These are phyloP conservation scores for Candida sithepensis DNA, from an alignment of 805 yeast species.

Conservation along the genomic window DNA sequence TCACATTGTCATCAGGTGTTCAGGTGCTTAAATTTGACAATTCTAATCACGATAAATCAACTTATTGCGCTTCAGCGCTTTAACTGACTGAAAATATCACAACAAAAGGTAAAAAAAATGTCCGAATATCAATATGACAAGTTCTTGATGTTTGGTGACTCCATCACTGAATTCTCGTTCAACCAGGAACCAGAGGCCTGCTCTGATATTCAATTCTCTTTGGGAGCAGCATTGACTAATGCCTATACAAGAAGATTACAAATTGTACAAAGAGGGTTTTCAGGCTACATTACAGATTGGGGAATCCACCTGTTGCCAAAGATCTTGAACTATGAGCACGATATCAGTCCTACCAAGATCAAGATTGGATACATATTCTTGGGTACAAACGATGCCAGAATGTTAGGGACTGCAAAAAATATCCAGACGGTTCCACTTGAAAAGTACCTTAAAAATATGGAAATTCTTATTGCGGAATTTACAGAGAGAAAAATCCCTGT, in stretches of 20 bases:
- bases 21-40: too few relatives aligned
- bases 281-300: conserved; percentile 72
- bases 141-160: conserved; percentile 35
- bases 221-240: conserved; percentile 30
- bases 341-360: conserved; percentile 31
- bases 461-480: conserved; percentile 38
- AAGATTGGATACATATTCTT: conserved; percentile 55
- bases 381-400: conserved; percentile 72
- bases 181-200: conserved; percentile 16
- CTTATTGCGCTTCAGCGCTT: too few relatives aligned
- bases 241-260: conserved; percentile 62
- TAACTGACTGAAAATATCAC: too few relatives aligned
- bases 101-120: too few relatives aligned
- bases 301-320: conserved; percentile 48
- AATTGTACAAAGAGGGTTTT: conserved; percentile 67
- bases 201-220: conserved; percentile 19
- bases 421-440: conserved; percentile 44
- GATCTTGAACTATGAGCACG: conserved; percentile 47
- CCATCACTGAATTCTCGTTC: conserved; percentile 33
- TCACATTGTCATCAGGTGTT: too few relatives aligned
- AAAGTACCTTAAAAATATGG: conserved; percentile 46
- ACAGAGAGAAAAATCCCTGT: conserved; percentile 42
- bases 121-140: conserved; percentile 20
- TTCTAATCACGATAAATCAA: too few relatives aligned
- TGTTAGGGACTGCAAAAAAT: conserved; percentile 35